Evolutionary conservation across 208 protist genomes (phyloP).

Genomic region (Tetramitus jugosus): DNA sequence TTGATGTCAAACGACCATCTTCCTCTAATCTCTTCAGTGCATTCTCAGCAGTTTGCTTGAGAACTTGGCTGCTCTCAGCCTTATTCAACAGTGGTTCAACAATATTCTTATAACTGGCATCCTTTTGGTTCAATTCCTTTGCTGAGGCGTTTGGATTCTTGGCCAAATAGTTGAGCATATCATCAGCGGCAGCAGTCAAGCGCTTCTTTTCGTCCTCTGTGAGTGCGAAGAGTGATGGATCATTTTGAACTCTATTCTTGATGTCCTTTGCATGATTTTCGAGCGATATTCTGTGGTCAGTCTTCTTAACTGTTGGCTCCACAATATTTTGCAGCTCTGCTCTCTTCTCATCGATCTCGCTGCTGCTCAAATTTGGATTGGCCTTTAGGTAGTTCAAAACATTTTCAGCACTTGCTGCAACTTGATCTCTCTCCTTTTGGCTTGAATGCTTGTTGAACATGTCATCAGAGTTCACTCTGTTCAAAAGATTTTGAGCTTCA

Average conservation of each 20-base stretch:
- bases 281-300: background rate
- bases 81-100: background rate
- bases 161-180: background rate
- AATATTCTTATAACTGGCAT: background rate
- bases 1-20: conserved; percentile 72
- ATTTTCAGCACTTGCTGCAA: background rate
- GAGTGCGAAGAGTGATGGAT: background rate
- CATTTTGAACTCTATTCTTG: background rate
- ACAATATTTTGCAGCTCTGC: background rate
- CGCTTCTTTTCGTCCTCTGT: background rate
- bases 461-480: background rate
- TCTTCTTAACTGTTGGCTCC: background rate
- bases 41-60: background rate
- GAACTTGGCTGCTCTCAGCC: background rate
- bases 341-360: background rate
- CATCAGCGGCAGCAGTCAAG: background rate
- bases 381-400: background rate
- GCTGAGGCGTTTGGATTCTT: background rate
- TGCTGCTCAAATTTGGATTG: background rate
- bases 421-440: background rate
- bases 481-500: background rate
- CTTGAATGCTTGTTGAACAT: background rate
- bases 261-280: background rate
- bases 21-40: conserved; percentile 69
- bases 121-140: background rate